phyloP scores from a whole-genome alignment of 768 basidiomycete species.

The Ramaria rubella region DNA sequence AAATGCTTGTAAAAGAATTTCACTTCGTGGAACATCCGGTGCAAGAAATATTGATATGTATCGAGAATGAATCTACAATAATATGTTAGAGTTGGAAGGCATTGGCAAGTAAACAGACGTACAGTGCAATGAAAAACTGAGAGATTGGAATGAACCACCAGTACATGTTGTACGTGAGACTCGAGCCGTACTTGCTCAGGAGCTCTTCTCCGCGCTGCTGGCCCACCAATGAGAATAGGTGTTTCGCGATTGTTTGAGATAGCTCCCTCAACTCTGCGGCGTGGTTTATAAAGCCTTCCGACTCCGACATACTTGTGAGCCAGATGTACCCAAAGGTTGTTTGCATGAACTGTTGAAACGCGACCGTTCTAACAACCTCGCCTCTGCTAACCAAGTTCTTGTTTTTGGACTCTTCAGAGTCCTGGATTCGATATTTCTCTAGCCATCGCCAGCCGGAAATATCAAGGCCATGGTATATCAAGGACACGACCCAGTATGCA shows the following conservation, averaged over 20 bases:
- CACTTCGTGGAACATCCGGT: conserved; percentile 38
- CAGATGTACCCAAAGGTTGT: conserved; percentile 31
- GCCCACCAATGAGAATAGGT: conserved; percentile 25
- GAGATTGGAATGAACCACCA: conserved; percentile 39
- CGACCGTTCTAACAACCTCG: conserved; percentile 36
- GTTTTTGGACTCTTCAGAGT: conserved; percentile 33
- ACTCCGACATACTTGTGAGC: conserved; percentile 20
- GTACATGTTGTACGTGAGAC: conserved; percentile 31
- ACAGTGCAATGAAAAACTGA: conserved; percentile 38
- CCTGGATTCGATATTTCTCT: conserved; percentile 38
- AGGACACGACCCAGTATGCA: conserved; percentile 37
- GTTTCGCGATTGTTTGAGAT: conserved; percentile 26
- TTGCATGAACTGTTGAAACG: conserved; percentile 40
- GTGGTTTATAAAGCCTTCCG: conserved; percentile 13
- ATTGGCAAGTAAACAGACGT: conserved; percentile 19
- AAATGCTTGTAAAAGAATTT: conserved; percentile 41
- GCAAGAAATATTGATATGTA: conserved; percentile 45
- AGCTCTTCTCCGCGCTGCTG: conserved; percentile 24
- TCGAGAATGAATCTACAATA: conserved; percentile 38
- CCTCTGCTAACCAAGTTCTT: conserved; percentile 34
- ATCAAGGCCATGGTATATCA: conserved; percentile 37
- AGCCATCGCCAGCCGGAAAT: conserved; percentile 21
- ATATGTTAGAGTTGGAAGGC: background rate
- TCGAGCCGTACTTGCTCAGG: conserved; percentile 22
- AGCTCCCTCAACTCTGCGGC: conserved; percentile 18